Conservation (phyloP, 441 rosid genomes). For the Syzygium malaccense region DNA sequence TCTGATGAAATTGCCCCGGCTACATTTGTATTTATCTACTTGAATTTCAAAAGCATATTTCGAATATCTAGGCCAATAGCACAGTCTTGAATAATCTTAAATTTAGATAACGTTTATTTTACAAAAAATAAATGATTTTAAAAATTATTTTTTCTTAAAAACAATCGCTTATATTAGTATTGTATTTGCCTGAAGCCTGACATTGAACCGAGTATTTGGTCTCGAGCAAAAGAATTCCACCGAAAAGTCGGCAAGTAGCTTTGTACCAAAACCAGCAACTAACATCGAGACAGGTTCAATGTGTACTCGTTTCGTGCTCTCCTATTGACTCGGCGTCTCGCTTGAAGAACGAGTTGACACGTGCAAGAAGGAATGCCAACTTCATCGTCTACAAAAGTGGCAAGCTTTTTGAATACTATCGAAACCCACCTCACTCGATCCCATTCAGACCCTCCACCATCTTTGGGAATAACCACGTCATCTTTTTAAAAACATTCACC, state of each 20-base stretch:
- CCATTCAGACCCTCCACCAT: neutral
- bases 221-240: neutral
- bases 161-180: neutral
- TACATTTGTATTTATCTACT: neutral
- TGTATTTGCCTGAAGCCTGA: neutral
- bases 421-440: neutral
- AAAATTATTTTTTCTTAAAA: neutral
- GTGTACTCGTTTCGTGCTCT: neutral
- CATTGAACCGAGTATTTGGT: neutral
- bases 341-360: neutral
- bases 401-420: neutral
- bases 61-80: neutral
- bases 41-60: neutral
- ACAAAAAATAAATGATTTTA: neutral
- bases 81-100: neutral
- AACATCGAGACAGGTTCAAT: neutral
- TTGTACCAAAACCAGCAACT: neutral
- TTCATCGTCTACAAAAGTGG: neutral
- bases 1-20: neutral
- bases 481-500: too few species aligned
- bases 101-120: fast-evolving
- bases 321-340: neutral
- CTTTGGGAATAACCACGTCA: too few species aligned
- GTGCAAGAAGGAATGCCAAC: neutral
- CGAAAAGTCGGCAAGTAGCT: neutral